A percentile compares a stretch with the other conserved stretches of the same genome.
Conservation (phyloP, 202 grass and related monocot genomes). For the Eragrostis tef region DNA sequence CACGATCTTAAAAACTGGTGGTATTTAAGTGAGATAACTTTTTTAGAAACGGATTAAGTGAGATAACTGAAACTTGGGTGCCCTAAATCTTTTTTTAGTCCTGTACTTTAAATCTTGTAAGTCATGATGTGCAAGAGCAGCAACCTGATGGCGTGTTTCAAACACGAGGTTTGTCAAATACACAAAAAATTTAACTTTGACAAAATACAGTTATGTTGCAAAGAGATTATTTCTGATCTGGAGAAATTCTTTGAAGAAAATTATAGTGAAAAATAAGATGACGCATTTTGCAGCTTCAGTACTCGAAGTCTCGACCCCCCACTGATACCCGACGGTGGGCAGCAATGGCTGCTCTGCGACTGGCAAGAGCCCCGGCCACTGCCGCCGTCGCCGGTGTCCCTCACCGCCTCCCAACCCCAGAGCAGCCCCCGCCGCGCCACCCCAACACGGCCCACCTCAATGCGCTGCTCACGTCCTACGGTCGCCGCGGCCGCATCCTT, state of each 20-base stretch:
- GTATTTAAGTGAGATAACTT: too few relatives aligned
- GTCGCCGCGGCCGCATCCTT: conserved; percentile 54
- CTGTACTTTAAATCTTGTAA: not conserved
- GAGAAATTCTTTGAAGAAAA: not conserved
- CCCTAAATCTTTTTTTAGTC: not conserved
- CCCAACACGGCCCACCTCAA: conserved; percentile 57
- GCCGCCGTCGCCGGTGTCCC: conserved; percentile 14
- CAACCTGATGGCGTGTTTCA: not conserved
- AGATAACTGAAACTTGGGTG: too few relatives aligned
- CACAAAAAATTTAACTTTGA: not conserved
- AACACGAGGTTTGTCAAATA: not conserved
- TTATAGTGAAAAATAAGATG: not conserved
- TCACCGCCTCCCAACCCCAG: not conserved
- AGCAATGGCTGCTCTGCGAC: conserved; percentile 48
- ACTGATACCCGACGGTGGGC: not conserved
- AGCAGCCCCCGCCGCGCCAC: not conserved
- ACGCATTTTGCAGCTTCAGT: not conserved
- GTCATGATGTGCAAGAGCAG: too few relatives aligned
- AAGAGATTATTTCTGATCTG: not conserved
- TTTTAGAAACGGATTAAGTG: too few relatives aligned
- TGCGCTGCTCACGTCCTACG: conserved; percentile 57
- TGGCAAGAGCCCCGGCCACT: conserved; percentile 35
- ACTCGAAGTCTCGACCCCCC: not conserved
- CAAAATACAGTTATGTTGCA: not conserved
- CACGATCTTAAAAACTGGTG: not conserved